Evolutionary conservation across 2,329 filamentous ascomycete species (phyloP), one percentile per base, ranked within the genome.

Genomic region (Cladosporium sp.): DNA sequence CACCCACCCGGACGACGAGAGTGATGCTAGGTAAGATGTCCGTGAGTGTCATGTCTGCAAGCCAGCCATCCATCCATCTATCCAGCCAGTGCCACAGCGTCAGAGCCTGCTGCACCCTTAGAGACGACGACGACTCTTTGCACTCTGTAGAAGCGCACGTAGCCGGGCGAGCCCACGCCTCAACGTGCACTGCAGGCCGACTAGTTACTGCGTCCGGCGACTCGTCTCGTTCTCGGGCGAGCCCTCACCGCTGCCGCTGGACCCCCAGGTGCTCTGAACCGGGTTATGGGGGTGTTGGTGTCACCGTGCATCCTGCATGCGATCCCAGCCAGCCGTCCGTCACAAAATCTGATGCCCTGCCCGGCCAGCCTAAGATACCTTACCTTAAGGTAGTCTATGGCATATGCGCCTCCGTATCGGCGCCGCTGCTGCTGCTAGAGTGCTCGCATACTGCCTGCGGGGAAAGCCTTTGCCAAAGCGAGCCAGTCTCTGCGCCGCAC

Each of bases 211-310:
- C 49, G 16, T 25, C 32, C 60, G 49, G 56, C 56, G 30, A 39
- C 56, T 18, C 34, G 34, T 58, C 39, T 46, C 39, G 39, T 46
- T 46, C 39, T 53, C 60, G 60, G 49, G 49, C 48, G 21, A 32
- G 60, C 60, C 60, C 32, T 63, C 60, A 63, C 60, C 60, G 49
- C 60, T 49, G 60, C 26, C 48, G 18, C 30, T 25, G 43, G 34
- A 26, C 28, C 60, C 18, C 49, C 4, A 63, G 60, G 60, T 63
- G 49, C 34, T 63, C 59, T 48, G 32, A 63, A 63, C 60, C 60
- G 60, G 60, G 60, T 54, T 56, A 51, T 63, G 60, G 60, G 60
- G 43, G 60, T 63, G 46, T 23, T 63, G 60, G 49, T 63, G 60
- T 58, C 56, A 58, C 56, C 56, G 56, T 58, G 56, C 56, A 58